Conservation (phyloP, 805 yeast genomes). For the Torulaspora franciscae region DNA sequence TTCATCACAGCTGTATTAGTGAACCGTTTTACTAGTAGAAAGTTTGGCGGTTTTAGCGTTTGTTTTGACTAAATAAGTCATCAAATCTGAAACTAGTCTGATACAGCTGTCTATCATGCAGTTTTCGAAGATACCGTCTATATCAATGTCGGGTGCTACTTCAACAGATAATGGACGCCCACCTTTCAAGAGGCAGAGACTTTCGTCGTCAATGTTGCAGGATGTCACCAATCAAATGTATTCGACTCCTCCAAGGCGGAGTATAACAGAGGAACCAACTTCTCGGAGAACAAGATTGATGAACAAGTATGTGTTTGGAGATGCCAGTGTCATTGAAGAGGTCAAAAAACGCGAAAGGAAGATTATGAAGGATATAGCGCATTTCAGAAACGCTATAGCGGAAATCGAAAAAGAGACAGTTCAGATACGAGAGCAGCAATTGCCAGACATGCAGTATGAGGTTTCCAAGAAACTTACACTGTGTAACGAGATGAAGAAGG, state of each 20-base stretch:
- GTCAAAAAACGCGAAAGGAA: slow-evolving; percentile 34
- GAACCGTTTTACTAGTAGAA: not conserved
- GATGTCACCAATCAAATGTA: slow-evolving; percentile 20
- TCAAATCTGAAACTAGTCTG: slow-evolving; percentile 8
- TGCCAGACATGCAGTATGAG: slow-evolving; percentile 28
- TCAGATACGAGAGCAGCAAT: slow-evolving; percentile 15
- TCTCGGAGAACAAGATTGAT: slow-evolving; percentile 19
- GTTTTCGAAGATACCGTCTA: slow-evolving; percentile 19
- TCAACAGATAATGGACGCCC: slow-evolving; percentile 2
- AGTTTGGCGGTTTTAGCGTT: not conserved
- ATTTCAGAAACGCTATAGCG: slow-evolving; percentile 26
- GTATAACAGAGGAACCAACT: slow-evolving; percentile 8
- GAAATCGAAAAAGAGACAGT: slow-evolving; percentile 28
- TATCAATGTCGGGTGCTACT: slow-evolving; percentile 8
- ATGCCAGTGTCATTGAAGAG: slow-evolving; percentile 31
- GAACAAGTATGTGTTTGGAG: slow-evolving; percentile 31
- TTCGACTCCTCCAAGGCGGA: slow-evolving; percentile 7
- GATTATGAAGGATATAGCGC: slow-evolving; percentile 29
- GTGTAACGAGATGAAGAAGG: slow-evolving; percentile 23
- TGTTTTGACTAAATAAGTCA: not conserved
- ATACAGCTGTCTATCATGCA: slow-evolving; percentile 11
- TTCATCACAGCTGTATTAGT: not conserved
- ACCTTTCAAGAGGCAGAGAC: slow-evolving; percentile 11
- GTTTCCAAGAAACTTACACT: slow-evolving; percentile 22
- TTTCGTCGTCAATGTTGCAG: slow-evolving; percentile 17